A percentile compares a stretch with the other conserved stretches of the same genome.
These are phyloP conservation scores for Daldinia eschscholtzii DNA, from an alignment of 2,329 filamentous ascomycete genomes.

Conservation along the genomic window DNA sequence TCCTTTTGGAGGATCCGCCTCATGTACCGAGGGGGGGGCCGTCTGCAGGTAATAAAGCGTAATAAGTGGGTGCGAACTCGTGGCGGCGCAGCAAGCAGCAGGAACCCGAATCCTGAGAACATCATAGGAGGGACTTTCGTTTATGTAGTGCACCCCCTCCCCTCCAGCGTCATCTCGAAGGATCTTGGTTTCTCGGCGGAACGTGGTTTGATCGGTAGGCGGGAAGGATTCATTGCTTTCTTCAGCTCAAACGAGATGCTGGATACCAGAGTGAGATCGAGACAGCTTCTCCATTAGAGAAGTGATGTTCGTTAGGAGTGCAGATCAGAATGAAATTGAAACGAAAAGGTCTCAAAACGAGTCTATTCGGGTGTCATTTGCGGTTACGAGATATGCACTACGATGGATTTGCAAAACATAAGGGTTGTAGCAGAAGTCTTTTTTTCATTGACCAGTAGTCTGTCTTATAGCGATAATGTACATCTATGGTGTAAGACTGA, in stretches of 20 bases:
- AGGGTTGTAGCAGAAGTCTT: background rate
- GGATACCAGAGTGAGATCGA: background rate
- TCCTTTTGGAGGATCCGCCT: conserved; percentile 24
- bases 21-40: conserved; percentile 23
- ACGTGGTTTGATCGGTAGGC: conserved; percentile 17
- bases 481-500: conserved; percentile 31
- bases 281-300: background rate
- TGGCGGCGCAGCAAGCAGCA: conserved; percentile 8
- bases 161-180: conserved; percentile 20
- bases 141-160: background rate
- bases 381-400: conserved; percentile 3
- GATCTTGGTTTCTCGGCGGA: conserved; percentile 21
- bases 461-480: conserved; percentile 24
- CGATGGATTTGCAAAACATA: background rate
- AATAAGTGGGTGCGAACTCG: conserved; percentile 21
- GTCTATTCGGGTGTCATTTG: conserved; percentile 4
- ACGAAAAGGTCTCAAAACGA: conserved; percentile 14
- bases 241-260: conserved; percentile 26
- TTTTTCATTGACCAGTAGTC: conserved; percentile 26
- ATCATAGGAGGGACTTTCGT: background rate
- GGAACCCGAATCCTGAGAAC: conserved; percentile 2
- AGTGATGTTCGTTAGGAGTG: background rate
- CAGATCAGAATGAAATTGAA: conserved; percentile 15
- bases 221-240: conserved; percentile 31
- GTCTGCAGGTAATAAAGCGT: conserved; percentile 35